These are phyloP conservation scores for Hymenoscyphus albidus DNA, from an alignment of 2,329 filamentous ascomycete genomes.

Conservation along the genomic window DNA sequence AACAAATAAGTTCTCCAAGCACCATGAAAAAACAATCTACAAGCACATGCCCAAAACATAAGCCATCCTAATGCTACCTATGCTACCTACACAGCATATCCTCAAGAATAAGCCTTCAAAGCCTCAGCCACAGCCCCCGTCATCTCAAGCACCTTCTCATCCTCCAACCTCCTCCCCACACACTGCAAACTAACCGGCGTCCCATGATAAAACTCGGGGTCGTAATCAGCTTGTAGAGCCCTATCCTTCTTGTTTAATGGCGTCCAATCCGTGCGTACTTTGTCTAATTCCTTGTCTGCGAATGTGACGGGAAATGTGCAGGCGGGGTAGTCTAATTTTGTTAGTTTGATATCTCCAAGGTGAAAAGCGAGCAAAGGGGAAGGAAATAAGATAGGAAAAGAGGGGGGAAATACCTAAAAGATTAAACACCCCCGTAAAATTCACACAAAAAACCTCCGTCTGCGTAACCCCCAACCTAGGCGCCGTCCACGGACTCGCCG, in stretches of 20 bases:
- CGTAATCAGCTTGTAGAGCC: constrained; percentile 32
- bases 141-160: constrained; percentile 38
- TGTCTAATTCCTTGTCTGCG: constrained; percentile 40
- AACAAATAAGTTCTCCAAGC: too few relatives aligned
- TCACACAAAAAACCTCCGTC: constrained; percentile 28
- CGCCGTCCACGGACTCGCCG: constrained; percentile 36
- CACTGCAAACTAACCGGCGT: constrained; percentile 32
- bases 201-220: constrained; percentile 33
- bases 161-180: constrained; percentile 32
- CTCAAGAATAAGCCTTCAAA: constrained; percentile 22
- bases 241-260: constrained; percentile 31
- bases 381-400: background rate
- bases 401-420: constrained; percentile 27
- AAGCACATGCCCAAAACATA: too few relatives aligned
- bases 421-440: constrained; percentile 34
- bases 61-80: too few relatives aligned
- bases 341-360: constrained; percentile 2
- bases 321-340: constrained; percentile 29
- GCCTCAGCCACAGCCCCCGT: constrained; percentile 36
- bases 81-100: too few relatives aligned
- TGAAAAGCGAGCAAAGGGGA: background rate
- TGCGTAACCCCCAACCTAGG: constrained; percentile 34
- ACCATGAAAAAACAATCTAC: too few relatives aligned
- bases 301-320: constrained; percentile 43
- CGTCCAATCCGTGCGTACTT: constrained; percentile 22